These are phyloP conservation scores for Lipomyces spencermartinsiae DNA, from an alignment of 805 yeast species.

Conservation along the genomic window DNA sequence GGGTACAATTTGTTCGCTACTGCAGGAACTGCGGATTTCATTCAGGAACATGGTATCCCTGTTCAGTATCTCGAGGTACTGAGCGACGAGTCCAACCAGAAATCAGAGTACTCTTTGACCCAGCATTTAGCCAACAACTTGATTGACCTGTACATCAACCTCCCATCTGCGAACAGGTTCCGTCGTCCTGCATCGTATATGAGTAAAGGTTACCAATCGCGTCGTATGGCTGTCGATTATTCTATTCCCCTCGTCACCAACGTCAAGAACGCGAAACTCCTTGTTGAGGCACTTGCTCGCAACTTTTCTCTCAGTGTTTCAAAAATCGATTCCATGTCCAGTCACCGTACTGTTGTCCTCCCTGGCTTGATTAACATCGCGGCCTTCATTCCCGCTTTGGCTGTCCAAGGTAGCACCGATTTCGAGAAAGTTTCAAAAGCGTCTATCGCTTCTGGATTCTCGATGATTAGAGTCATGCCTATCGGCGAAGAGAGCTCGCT, in stretches of 20 bases:
- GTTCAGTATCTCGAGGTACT: slow-evolving; percentile 93
- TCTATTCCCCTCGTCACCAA: slow-evolving; percentile 97
- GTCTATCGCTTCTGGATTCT: slow-evolving; percentile 85
- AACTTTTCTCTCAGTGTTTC: slow-evolving; percentile 61
- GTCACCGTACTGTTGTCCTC: slow-evolving; percentile 77
- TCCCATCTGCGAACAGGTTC: slow-evolving; percentile 96
- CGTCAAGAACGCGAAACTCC: slow-evolving; percentile 93
- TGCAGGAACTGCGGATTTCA: slow-evolving; percentile 98
- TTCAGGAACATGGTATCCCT: slow-evolving; percentile 91
- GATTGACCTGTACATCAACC: slow-evolving; percentile 93
- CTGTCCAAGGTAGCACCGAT: slow-evolving; percentile 57
- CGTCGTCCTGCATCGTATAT: slow-evolving; percentile 98
- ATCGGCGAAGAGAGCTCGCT: slow-evolving; percentile 67
- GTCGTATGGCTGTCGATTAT: slow-evolving; percentile 99
- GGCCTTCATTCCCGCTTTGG: slow-evolving; percentile 74
- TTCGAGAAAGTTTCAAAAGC: slow-evolving; percentile 72
- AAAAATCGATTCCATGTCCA: slow-evolving; percentile 86
- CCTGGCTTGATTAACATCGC: slow-evolving; percentile 89
- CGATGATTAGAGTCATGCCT: slow-evolving; percentile 82
- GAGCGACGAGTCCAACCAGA: slow-evolving; percentile 55
- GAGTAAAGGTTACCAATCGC: slow-evolving; percentile 95
- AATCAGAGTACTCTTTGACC: slow-evolving; percentile 91
- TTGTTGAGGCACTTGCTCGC: slow-evolving; percentile 86
- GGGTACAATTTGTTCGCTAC: slow-evolving; percentile 95
- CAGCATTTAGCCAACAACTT: slow-evolving; percentile 95